phyloP scores from a whole-genome alignment of 1,139 yeast genomes.

The Pichia kudriavzevii region DNA sequence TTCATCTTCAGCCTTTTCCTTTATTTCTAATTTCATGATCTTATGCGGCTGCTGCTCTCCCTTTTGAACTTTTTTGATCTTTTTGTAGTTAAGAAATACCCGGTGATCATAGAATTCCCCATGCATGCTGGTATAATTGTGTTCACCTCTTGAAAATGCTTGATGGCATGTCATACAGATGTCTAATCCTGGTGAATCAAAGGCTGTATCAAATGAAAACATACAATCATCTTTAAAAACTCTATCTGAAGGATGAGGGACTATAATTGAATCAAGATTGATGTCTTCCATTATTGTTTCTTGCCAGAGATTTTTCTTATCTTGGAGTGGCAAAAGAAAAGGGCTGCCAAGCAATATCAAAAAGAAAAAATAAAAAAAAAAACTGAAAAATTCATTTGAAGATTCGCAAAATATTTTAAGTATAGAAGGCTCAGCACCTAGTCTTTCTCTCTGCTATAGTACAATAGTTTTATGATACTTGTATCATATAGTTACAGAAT shows the following conservation, averaged over 20 bases:
- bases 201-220: slow-evolving; percentile 70
- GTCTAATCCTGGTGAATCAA: slow-evolving; percentile 57
- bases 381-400: too few species aligned
- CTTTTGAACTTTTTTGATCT: slow-evolving; percentile 36
- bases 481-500: too few species aligned
- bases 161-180: slow-evolving; percentile 63
- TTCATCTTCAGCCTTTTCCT: slow-evolving; percentile 63
- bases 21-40: slow-evolving; percentile 67
- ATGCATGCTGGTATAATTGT: slow-evolving; percentile 52
- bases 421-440: too few species aligned
- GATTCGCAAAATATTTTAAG: too few species aligned
- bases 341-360: too few species aligned
- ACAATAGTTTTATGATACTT: not conserved
- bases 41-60: slow-evolving; percentile 40
- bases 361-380: too few species aligned
- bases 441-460: too few species aligned
- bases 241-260: slow-evolving; percentile 20
- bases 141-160: slow-evolving; percentile 47
- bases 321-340: too few species aligned
- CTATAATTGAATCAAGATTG: slow-evolving; percentile 11
- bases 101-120: slow-evolving; percentile 43
- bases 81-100: slow-evolving; percentile 49
- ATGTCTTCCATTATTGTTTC: slow-evolving; percentile 6
- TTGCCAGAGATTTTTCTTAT: too few species aligned
- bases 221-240: slow-evolving; percentile 81